Conservation (phyloP, 2,329 filamentous ascomycete genomes). For the Phyllosticta capitalensis region DNA sequence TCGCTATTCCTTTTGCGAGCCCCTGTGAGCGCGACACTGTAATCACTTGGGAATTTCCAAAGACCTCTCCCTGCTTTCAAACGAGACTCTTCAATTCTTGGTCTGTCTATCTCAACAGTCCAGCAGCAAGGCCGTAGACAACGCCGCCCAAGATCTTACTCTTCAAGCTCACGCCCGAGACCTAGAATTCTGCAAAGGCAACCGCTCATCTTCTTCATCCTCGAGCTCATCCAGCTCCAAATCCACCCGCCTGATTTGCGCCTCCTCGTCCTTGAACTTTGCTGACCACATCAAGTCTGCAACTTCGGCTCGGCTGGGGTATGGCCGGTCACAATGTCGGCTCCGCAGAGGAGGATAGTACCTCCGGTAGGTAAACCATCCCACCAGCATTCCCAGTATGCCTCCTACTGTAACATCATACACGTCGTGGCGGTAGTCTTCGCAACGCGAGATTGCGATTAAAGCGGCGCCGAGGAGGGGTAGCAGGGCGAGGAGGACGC, state of each 20-base stretch:
- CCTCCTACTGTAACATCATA: conserved; percentile 51
- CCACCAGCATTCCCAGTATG: conserved; percentile 44
- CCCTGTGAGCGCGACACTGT: too few relatives aligned
- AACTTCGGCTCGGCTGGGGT: conserved; percentile 30
- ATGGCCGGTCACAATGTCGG: conserved; percentile 43
- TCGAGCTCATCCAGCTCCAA: conserved; percentile 27
- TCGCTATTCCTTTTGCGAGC: too few relatives aligned
- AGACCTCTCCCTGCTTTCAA: too few relatives aligned
- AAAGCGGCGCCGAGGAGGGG: conserved; percentile 49
- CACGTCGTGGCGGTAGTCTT: conserved; percentile 56
- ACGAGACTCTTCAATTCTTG: too few relatives aligned
- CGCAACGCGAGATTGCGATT: conserved; percentile 52
- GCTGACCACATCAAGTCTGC: conserved; percentile 22
- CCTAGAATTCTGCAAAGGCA: conserved; percentile 9
- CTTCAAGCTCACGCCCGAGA: neutral
- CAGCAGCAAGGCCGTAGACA: too few relatives aligned
- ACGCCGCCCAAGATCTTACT: neutral
- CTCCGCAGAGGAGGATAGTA: conserved; percentile 49
- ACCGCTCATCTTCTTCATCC: conserved; percentile 12
- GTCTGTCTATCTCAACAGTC: too few relatives aligned
- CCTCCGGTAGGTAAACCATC: conserved; percentile 50
- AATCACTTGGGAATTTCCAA: too few relatives aligned
- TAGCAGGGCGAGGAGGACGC: conserved; percentile 44
- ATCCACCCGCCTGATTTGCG: conserved; percentile 20
- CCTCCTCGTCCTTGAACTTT: conserved; percentile 37